Evolutionary conservation across 2,329 filamentous ascomycete species (phyloP).

Genomic region (Pseudogymnoascus sp.): DNA sequence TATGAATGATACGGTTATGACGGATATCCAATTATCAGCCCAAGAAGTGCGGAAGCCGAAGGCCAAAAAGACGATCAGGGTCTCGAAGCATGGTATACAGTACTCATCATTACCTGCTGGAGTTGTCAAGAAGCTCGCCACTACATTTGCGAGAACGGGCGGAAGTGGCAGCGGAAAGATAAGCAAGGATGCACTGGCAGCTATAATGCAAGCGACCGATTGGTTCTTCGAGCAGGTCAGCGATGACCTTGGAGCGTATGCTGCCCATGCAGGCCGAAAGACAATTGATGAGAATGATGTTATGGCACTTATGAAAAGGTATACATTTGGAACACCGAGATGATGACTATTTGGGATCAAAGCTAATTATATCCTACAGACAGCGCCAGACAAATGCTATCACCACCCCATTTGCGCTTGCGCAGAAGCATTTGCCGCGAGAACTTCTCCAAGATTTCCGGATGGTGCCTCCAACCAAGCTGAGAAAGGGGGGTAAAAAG

Average conservation of each 20-base stretch:
- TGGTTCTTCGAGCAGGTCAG: constrained; percentile 89
- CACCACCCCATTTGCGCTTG: constrained; percentile 77
- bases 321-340: constrained; percentile 25
- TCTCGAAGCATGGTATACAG: constrained; percentile 64
- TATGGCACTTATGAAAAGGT: constrained; percentile 76
- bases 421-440: constrained; percentile 70
- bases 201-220: constrained; percentile 72
- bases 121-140: constrained; percentile 66
- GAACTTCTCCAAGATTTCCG: constrained; percentile 77
- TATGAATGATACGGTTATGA: constrained; percentile 17
- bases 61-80: constrained; percentile 44
- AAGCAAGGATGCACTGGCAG: constrained; percentile 62
- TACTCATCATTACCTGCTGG: constrained; percentile 67
- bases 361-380: constrained; percentile 42
- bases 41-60: constrained; percentile 19
- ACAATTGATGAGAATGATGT: constrained; percentile 82
- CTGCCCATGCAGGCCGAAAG: constrained; percentile 72
- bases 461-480: constrained; percentile 52
- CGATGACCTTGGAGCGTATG: constrained; percentile 72
- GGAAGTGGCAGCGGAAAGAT: constrained; percentile 61
- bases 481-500: constrained; percentile 31
- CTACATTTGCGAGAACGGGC: constrained; percentile 60
- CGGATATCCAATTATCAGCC: neutral
- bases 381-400: constrained; percentile 66
- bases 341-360: neutral